A percentile compares a stretch with the other conserved stretches of the same genome.
Conservation (phyloP, 2,329 filamentous ascomycete genomes). For the Epichloe gansuensis region DNA sequence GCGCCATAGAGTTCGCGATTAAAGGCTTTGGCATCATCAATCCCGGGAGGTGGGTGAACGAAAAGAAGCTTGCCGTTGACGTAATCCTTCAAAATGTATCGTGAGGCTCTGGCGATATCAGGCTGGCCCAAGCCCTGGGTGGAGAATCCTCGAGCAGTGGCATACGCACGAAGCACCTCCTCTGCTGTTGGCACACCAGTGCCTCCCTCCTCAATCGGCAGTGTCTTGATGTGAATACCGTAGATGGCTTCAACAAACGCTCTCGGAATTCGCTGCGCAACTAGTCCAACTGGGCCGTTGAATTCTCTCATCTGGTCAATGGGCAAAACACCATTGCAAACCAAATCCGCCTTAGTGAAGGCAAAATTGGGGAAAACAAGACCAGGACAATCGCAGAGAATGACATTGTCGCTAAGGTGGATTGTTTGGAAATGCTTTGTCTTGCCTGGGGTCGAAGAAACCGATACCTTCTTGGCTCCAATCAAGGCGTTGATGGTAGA, state of each 20-base stretch:
- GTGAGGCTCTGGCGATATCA: conserved; percentile 82
- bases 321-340: conserved; percentile 86
- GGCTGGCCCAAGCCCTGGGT: conserved; percentile 83
- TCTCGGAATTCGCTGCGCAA: conserved; percentile 76
- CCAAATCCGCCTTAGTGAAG: conserved; percentile 88
- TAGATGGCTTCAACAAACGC: conserved; percentile 86
- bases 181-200: conserved; percentile 75
- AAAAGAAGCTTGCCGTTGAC: conserved; percentile 92
- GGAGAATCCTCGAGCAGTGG: conserved; percentile 77
- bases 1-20: conserved; percentile 83
- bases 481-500: conserved; percentile 99
- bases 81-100: conserved; percentile 90
- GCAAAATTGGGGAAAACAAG: conserved; percentile 98
- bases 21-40: conserved; percentile 63
- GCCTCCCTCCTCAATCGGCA: conserved; percentile 82
- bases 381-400: conserved; percentile 96
- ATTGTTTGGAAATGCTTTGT: conserved; percentile 99
- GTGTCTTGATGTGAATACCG: conserved; percentile 74
- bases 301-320: conserved; percentile 95
- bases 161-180: conserved; percentile 78
- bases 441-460: conserved; percentile 93
- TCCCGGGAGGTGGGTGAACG: conserved; percentile 71
- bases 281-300: conserved; percentile 72
- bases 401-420: conserved; percentile 76
- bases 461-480: conserved; percentile 95